These are phyloP conservation scores for Linnemannia zychae DNA, from an alignment of 192 early-diverging fungal genomes.

Conservation along the genomic window DNA sequence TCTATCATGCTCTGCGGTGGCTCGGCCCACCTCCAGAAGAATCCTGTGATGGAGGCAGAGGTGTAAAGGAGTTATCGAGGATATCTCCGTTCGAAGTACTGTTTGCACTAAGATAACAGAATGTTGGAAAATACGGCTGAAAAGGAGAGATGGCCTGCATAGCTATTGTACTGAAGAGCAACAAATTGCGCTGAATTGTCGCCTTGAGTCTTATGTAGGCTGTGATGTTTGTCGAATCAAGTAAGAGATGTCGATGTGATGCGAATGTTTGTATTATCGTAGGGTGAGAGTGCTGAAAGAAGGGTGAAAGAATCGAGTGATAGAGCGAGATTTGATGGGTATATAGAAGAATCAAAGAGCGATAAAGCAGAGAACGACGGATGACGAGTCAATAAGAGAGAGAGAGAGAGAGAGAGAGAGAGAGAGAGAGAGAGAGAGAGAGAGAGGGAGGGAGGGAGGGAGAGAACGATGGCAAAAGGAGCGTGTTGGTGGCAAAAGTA, in stretches of 20 bases:
- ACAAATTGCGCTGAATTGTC: conserved; percentile 31
- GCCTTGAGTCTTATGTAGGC: conserved; percentile 40
- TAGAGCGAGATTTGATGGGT: neutral
- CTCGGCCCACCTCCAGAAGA: neutral
- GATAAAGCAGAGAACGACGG: neutral
- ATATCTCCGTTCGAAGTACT: conserved; percentile 65
- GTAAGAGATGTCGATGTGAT: neutral
- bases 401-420: too few relatives aligned
- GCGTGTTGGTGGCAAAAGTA: conserved; percentile 5
- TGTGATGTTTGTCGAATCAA: neutral
- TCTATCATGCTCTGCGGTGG: too few relatives aligned
- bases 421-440: too few relatives aligned
- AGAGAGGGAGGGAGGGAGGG: too few relatives aligned
- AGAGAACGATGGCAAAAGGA: neutral
- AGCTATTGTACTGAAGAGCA: conserved; percentile 44
- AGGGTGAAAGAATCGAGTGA: neutral
- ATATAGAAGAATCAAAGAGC: neutral
- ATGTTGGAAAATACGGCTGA: neutral
- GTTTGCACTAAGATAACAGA: too few relatives aligned
- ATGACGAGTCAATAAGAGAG: too few relatives aligned
- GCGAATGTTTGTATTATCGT: neutral
- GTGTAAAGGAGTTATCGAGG: neutral
- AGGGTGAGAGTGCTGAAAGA: neutral
- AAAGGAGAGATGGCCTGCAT: neutral
- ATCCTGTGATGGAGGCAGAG: neutral